phyloP scores from a whole-genome alignment of 805 yeast genomes.

The Zygotorulaspora danielsina region DNA sequence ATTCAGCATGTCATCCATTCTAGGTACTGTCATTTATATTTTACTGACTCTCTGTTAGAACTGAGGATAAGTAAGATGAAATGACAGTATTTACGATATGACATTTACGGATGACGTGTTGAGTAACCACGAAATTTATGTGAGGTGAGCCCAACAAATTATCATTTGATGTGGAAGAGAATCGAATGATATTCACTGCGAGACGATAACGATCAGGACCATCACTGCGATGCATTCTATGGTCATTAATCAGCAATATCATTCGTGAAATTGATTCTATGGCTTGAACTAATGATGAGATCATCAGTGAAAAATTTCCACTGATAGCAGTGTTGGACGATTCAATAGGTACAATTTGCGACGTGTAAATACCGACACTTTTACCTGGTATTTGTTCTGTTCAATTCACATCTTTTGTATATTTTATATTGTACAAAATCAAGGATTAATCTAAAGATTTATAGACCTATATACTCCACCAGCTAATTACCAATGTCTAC shows the following conservation, averaged over 20 bases:
- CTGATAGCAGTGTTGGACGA: background rate
- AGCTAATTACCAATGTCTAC: too few relatives aligned
- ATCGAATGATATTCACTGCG: background rate
- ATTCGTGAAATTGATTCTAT: background rate
- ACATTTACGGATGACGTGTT: too few relatives aligned
- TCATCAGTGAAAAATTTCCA: background rate
- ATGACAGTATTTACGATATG: too few relatives aligned
- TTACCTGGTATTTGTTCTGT: background rate
- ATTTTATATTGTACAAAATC: too few relatives aligned
- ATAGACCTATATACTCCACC: too few relatives aligned
- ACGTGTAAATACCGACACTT: too few relatives aligned
- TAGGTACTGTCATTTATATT: too few relatives aligned
- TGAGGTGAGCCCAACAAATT: background rate
- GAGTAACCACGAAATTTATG: too few relatives aligned
- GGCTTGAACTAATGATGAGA: background rate
- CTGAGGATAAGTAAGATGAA: too few relatives aligned
- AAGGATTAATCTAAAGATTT: background rate
- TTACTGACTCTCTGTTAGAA: too few relatives aligned
- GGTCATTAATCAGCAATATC: background rate
- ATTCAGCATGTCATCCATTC: too few relatives aligned
- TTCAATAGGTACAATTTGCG: background rate
- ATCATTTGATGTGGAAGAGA: background rate
- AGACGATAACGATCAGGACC: background rate
- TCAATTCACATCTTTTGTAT: background rate
- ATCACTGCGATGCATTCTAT: background rate